Base-by-base conservation (phyloP, 106 monocot species). In the Chionographis japonica region DNA sequence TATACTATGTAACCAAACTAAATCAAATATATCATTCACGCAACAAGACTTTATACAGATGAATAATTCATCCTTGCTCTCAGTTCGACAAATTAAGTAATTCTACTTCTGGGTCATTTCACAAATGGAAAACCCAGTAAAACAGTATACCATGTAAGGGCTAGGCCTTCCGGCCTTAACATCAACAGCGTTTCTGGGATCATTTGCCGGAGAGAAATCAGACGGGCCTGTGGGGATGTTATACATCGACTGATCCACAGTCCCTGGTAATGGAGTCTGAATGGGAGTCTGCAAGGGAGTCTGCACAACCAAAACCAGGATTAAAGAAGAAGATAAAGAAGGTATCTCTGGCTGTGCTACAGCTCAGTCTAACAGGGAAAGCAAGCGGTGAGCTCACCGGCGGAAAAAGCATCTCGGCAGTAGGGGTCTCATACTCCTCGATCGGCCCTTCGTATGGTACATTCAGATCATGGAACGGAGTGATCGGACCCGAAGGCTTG, bases 361-460 rank as follows among this genome's bases (percentile, higher is more conserved):
- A 10, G 15, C 37, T 15, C 58, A 37, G 75, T 58, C 46, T 60
- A 69, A 71, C 71, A 43, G 19, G 9, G 9, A 2, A 40, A 40
- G 8, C 37, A 65, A 16, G 52, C 10, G 9, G 54, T 20, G 54
- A 54, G 12, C 62, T 71, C 42, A 98, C 97, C 69, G 97, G 97
- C 12, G 97, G 97, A 57, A 98, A 98, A 50, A 98, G 92, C 92
- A 98, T 98, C 70, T 98, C 97, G 0, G 97, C 97, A 0, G 97
- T 98, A 1, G 97, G 97, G n/a, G 97, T 98, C 79, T 89, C 97
- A 37, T 92, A 98, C 80, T 92, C 97, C 83, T 97, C 92, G 8
- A 75, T 36, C 3, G 86, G 89, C 0, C 85, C 92, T 68, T 88
- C 92, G 56, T 88, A 93, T 10, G 97, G 97, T 16, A 97, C 89